Conservation (phyloP, 139 green algal genomes). For the Closterium sp. region DNA sequence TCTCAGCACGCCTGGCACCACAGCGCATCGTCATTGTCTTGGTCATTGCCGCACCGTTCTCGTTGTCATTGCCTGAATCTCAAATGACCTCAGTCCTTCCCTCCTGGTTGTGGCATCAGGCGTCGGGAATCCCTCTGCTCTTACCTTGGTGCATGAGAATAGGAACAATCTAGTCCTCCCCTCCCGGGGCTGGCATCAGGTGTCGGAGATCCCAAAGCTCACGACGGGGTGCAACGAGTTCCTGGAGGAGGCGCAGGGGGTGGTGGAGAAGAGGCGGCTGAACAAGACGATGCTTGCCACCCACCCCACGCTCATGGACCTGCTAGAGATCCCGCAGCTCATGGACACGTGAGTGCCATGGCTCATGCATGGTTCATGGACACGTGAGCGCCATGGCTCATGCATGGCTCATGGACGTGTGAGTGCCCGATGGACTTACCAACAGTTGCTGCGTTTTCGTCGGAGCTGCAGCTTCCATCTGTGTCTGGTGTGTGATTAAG, state of each 20-base stretch:
- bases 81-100: too few species aligned
- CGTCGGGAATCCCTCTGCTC: neutral
- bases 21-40: too few species aligned
- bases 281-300: constrained; percentile 50
- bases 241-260: constrained; percentile 37
- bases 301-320: constrained; percentile 78
- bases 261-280: constrained; percentile 43
- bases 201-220: constrained; percentile 38
- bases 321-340: constrained; percentile 92
- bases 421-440: too few species aligned
- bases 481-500: too few species aligned
- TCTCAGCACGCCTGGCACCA: too few species aligned
- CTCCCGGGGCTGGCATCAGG: constrained; percentile 3
- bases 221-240: constrained; percentile 49
- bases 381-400: neutral
- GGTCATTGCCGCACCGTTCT: too few species aligned
- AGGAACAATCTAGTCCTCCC: neutral
- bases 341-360: constrained; percentile 79
- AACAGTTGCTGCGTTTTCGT: too few species aligned
- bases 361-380: neutral
- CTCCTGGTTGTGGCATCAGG: neutral
- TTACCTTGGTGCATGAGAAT: too few species aligned
- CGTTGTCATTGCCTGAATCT: too few species aligned
- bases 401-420: neutral
- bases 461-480: too few species aligned